These are phyloP conservation scores for Penicillium paradoxum DNA, from an alignment of 495 filamentous ascomycete genomes.

Conservation along the genomic window DNA sequence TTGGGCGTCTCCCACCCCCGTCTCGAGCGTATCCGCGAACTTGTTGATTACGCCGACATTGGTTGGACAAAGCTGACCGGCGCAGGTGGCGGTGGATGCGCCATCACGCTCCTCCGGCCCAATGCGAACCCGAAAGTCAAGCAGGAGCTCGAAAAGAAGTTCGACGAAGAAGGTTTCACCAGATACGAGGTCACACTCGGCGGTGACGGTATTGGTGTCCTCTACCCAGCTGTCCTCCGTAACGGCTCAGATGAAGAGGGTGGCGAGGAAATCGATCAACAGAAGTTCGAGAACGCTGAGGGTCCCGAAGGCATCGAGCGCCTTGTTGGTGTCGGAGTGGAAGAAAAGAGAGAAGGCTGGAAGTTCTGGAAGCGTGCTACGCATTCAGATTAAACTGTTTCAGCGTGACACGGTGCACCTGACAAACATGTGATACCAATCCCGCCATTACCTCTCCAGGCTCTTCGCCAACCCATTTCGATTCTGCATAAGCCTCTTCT, in stretches of 20 bases:
- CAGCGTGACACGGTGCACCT: not conserved
- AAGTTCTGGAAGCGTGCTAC: conserved; percentile 76
- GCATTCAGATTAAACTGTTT: not conserved
- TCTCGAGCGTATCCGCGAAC: conserved; percentile 84
- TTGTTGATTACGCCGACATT: conserved; percentile 83
- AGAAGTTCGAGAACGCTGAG: conserved; percentile 79
- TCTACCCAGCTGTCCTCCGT: conserved; percentile 82
- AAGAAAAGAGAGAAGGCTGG: conserved; percentile 76
- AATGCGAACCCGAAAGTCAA: conserved; percentile 47
- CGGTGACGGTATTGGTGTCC: conserved; percentile 85
- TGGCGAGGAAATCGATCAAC: conserved; percentile 88
- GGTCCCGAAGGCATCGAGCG: conserved; percentile 76
- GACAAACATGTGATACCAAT: not conserved
- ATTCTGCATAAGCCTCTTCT: not conserved
- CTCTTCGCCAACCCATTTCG: not conserved
- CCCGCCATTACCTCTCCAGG: not conserved
- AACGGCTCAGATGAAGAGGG: conserved; percentile 67
- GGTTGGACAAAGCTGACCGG: conserved; percentile 98
- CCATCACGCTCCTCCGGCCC: conserved; percentile 82
- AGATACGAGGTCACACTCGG: conserved; percentile 85
- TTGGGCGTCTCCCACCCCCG: conserved; percentile 91
- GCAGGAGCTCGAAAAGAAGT: conserved; percentile 55
- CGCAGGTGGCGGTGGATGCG: conserved; percentile 90
- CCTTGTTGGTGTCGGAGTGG: conserved; percentile 55
- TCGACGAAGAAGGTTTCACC: conserved; percentile 71